Percentiles rank a stretch among this genome's conserved stretches.
These are phyloP conservation scores for Pleoardoris graminearum DNA, from an alignment of 2,329 filamentous ascomycete genomes.

Conservation along the genomic window DNA sequence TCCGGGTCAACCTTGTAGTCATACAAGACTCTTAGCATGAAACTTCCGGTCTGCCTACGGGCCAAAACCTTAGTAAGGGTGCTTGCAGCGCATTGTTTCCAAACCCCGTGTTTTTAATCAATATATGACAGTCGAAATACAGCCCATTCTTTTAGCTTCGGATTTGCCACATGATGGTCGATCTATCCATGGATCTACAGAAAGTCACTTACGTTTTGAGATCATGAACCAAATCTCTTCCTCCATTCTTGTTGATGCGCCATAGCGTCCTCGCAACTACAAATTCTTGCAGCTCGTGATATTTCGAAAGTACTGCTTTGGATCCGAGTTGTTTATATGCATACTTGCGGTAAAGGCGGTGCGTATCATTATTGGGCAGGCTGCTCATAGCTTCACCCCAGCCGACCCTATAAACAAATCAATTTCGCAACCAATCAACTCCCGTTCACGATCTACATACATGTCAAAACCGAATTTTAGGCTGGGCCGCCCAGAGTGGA, in stretches of 20 bases:
- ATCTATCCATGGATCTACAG: too few species aligned
- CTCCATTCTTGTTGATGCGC: conserved; percentile 47
- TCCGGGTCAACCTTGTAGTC: conserved; percentile 51
- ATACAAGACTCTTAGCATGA: conserved; percentile 32
- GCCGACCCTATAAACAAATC: conserved; percentile 23
- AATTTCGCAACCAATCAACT: not conserved
- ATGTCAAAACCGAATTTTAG: conserved; percentile 1
- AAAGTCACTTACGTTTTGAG: conserved; percentile 45
- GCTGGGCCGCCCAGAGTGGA: not conserved
- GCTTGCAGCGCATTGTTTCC: too few species aligned
- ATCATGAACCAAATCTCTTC: conserved; percentile 44
- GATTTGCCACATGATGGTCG: too few species aligned
- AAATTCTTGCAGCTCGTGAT: conserved; percentile 49
- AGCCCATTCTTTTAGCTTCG: too few species aligned
- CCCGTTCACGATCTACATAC: not conserved
- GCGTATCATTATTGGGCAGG: conserved; percentile 43
- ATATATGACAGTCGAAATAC: too few species aligned
- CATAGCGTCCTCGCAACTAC: conserved; percentile 53
- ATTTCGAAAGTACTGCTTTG: conserved; percentile 45
- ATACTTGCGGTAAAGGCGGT: conserved; percentile 49
- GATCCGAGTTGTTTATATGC: conserved; percentile 52
- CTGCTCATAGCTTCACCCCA: conserved; percentile 46
- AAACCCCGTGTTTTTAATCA: too few species aligned
- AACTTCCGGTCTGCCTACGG: conserved; percentile 27
- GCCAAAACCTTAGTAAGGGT: not conserved